Percentiles rank a stretch among this genome's conserved stretches.
Conservation (phyloP, 257 asterid species). For the Euphrasia confusa region DNA sequence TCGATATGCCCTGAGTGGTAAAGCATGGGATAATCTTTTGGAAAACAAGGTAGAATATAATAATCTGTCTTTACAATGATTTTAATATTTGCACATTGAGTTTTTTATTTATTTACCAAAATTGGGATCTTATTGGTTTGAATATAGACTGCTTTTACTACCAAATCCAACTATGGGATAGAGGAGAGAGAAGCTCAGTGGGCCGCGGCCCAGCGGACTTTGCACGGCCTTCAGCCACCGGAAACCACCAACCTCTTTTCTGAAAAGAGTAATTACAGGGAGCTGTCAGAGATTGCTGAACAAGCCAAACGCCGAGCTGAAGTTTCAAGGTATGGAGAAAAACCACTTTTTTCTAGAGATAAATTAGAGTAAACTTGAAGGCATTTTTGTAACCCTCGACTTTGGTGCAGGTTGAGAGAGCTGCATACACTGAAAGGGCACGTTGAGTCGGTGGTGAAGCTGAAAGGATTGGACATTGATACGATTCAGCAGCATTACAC, state of each 20-base stretch:
- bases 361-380: not conserved
- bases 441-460: conserved; percentile 1
- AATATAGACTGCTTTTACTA: not conserved
- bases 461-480: not conserved
- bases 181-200: conserved; percentile 8
- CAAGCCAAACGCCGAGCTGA: conserved; percentile 92
- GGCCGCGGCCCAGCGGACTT: conserved; percentile 1
- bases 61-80: not conserved
- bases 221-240: not conserved
- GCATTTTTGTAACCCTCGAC: not conserved
- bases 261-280: conserved; percentile 75
- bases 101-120: not conserved
- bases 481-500: not conserved
- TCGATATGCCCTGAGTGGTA: conserved; percentile 76
- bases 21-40: conserved; percentile 78
- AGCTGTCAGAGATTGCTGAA: conserved; percentile 93
- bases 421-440: conserved; percentile 3
- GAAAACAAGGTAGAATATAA: conserved; percentile 66
- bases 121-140: not conserved
- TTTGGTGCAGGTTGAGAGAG: not conserved
- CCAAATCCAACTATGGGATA: not conserved
- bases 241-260: not conserved
- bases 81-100: not conserved
- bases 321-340: conserved; percentile 58
- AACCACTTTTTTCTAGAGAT: no score